These are phyloP conservation scores for Chaetomiaceae sp. DNA, from an alignment of 2,329 filamentous ascomycete species.

Conservation along the genomic window DNA sequence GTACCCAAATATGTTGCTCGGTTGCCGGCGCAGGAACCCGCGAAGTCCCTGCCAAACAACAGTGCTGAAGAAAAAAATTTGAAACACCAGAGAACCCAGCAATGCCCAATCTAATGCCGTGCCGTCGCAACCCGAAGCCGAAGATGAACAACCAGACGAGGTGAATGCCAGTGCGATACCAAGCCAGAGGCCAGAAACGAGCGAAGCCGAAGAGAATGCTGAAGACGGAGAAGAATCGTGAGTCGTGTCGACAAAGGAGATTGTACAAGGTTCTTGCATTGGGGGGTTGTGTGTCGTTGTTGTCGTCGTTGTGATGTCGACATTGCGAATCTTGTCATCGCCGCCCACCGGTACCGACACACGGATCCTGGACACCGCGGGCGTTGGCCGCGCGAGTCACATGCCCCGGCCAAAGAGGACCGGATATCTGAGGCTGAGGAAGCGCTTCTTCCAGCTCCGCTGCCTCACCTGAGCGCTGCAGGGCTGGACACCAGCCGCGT, in stretches of 20 bases:
- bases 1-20: conserved; percentile 5
- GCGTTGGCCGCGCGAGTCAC: conserved; percentile 21
- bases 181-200: conserved; percentile 15
- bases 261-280: conserved; percentile 25
- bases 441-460: conserved; percentile 24
- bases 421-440: conserved; percentile 21
- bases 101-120: conserved; percentile 22
- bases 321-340: not conserved
- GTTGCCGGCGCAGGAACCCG: not conserved
- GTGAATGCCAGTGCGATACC: conserved; percentile 19
- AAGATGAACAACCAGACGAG: conserved; percentile 10
- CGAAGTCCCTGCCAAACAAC: conserved; percentile 16
- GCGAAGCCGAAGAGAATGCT: conserved; percentile 5
- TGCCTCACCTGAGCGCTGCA: conserved; percentile 18
- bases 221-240: conserved; percentile 11
- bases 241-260: conserved; percentile 24
- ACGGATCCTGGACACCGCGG: conserved; percentile 8
- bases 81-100: conserved; percentile 22
- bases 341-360: conserved; percentile 12
- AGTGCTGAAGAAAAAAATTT: conserved; percentile 22
- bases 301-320: not conserved
- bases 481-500: conserved; percentile 7
- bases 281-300: conserved; percentile 8
- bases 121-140: conserved; percentile 10
- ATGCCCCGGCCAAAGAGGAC: conserved; percentile 23